phyloP scores from a whole-genome alignment of 2,329 filamentous ascomycete genomes.

The Paecilomyces sp. region DNA sequence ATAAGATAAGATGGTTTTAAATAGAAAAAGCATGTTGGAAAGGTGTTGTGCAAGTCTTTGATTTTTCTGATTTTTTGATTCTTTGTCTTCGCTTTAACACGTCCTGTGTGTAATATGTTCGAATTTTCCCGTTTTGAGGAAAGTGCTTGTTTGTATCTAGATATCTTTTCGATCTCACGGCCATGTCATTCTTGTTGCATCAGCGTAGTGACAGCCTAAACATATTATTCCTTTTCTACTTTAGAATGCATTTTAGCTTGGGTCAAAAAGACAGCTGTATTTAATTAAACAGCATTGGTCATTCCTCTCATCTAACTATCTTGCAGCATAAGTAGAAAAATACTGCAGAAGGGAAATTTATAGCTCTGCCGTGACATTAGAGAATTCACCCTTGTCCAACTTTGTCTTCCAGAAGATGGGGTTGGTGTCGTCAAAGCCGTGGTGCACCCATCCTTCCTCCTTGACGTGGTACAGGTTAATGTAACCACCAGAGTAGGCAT shows the following conservation, averaged over 20 bases:
- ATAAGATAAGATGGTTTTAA: constrained; percentile 1
- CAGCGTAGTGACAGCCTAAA: neutral
- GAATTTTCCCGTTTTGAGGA: too few species aligned
- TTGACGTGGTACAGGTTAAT: constrained; percentile 99
- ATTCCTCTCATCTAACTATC: neutral
- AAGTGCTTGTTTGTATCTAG: neutral
- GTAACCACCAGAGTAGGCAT: constrained; percentile 97
- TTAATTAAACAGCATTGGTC: neutral
- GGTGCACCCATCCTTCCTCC: constrained; percentile 98
- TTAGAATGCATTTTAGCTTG: too few species aligned
- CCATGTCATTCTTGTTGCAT: neutral
- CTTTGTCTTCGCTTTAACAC: neutral
- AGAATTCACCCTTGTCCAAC: constrained; percentile 96
- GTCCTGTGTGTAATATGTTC: neutral
- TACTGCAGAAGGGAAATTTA: constrained; percentile 8
- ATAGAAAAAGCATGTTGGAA: neutral
- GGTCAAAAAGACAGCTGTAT: neutral
- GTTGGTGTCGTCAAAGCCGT: constrained; percentile 96
- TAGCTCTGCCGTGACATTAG: constrained; percentile 77
- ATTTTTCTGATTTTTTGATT: neutral
- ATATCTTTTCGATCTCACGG: neutral
- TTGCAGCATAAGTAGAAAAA: neutral
- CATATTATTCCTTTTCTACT: too few species aligned
- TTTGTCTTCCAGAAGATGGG: constrained; percentile 99
- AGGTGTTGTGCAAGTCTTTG: neutral